phyloP scores from a whole-genome alignment of 164 flowering plant species.

The Chloranthus sessilifolius region DNA sequence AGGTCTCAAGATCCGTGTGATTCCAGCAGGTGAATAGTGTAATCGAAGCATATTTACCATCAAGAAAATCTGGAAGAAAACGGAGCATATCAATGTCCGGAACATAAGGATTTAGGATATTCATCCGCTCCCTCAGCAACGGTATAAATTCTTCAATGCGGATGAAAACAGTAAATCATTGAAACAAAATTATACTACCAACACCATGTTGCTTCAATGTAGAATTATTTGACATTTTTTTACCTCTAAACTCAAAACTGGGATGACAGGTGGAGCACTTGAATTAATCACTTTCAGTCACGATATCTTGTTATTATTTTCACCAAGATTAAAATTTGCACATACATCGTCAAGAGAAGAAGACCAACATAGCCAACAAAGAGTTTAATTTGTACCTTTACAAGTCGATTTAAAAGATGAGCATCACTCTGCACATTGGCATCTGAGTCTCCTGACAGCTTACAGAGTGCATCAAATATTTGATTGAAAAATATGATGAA shows the following conservation, averaged over 20 bases:
- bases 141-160: constrained; percentile 99
- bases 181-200: too few relatives aligned
- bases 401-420: constrained; percentile 94
- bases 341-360: background rate
- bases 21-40: too few relatives aligned
- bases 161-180: too few relatives aligned
- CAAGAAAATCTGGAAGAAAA: too few relatives aligned
- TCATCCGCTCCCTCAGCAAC: constrained; percentile 92
- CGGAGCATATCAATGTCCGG: too few relatives aligned
- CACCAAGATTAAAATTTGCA: background rate
- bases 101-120: constrained; percentile 82
- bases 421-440: constrained; percentile 99
- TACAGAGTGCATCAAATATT: constrained; percentile 94
- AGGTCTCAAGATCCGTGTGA: too few relatives aligned
- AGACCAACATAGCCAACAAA: background rate
- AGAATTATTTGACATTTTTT: background rate
- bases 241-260: constrained; percentile 5
- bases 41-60: too few relatives aligned
- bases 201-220: background rate
- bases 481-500: constrained; percentile 89
- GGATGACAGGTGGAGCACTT: constrained; percentile 42
- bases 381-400: constrained; percentile 47
- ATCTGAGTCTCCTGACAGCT: constrained; percentile 96
- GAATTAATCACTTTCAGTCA: constrained; percentile 97
- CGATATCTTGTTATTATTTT: constrained; percentile 67